phyloP scores from a whole-genome alignment of 2,329 filamentous ascomycete genomes.

The Elsinoe australis region DNA sequence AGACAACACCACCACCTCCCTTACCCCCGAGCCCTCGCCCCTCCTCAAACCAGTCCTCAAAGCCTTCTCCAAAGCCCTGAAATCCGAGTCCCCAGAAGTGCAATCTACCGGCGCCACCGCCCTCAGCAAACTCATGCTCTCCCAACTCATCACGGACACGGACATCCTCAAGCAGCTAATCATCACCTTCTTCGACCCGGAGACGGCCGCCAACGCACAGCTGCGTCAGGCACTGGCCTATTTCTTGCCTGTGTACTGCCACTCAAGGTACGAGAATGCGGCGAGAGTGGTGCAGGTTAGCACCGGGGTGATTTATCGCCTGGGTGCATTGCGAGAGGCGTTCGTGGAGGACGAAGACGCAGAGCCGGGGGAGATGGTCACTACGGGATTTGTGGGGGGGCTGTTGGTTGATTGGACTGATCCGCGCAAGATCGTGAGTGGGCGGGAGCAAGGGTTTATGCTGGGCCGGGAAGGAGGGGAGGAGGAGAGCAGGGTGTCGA shows the following conservation, averaged over 20 bases:
- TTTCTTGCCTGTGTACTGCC: slow-evolving; percentile 91
- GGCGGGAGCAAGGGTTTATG: neutral
- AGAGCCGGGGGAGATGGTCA: slow-evolving; percentile 69
- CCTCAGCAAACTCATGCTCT: slow-evolving; percentile 77
- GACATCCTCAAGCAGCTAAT: slow-evolving; percentile 75
- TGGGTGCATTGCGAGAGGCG: slow-evolving; percentile 39
- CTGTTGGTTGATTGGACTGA: slow-evolving; percentile 94
- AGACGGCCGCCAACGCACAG: slow-evolving; percentile 69
- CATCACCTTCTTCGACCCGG: slow-evolving; percentile 78
- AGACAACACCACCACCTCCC: slow-evolving; percentile 40
- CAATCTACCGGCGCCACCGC: slow-evolving; percentile 75
- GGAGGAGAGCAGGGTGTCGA: slow-evolving; percentile 57
- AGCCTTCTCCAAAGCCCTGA: slow-evolving; percentile 75
- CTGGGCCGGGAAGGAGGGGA: slow-evolving; percentile 44
- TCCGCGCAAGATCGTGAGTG: slow-evolving; percentile 59
- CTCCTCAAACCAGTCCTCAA: slow-evolving; percentile 63
- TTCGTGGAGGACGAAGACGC: slow-evolving; percentile 54
- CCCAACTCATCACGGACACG: slow-evolving; percentile 64
- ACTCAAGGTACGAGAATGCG: slow-evolving; percentile 74
- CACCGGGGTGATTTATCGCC: slow-evolving; percentile 64
- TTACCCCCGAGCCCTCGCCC: slow-evolving; percentile 29
- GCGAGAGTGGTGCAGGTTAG: slow-evolving; percentile 69
- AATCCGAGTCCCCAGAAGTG: slow-evolving; percentile 62
- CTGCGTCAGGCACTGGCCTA: slow-evolving; percentile 84
- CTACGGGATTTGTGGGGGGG: slow-evolving; percentile 64